Base-by-base conservation (phyloP, 768 basidiomycete species). In the Podaxis rugospora region DNA sequence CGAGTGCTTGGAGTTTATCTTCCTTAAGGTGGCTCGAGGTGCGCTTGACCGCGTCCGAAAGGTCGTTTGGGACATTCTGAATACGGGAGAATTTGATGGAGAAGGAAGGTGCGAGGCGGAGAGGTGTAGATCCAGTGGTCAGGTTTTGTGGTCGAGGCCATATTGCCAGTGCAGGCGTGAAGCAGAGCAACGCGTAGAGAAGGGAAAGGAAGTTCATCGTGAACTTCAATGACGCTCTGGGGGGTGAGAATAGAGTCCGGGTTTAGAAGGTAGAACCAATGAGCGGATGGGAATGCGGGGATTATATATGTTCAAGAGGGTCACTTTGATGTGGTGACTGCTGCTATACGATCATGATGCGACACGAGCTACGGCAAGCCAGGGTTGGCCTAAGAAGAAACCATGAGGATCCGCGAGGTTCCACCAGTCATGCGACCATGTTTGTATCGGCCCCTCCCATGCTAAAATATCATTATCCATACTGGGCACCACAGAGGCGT, bases 1-100 rank as follows among this genome's bases (percentile, higher is more conserved):
- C 80, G 44, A 91, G 79, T 2, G 81, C 77, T 59, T 80, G 77
- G 18, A 88, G 82, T 64, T 85, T 79, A 73, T 90, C 89, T 1
- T 69, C 80, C 49, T 68, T 65, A 23, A 89, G 67, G 66, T 71
- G 77, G 4, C 55, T 42, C 53, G 74, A 68, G 0, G 85, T 82
- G 50, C 83, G 82, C 23, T 71, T 35, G 7, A 83, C 78, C 18
- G 88, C 89, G 14, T 77, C 81, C 49, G 71, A 61, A 51, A 91
- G 77, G 70, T 91, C 88, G 14, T 68, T 59, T 0, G 88, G 85
- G 2, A 81, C 69, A 58, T 77, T 71, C 28, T 70, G 61, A 37
- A 84, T 64, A 27, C 74, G 70, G 28, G 83, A 73, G 53, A 87
- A 74, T 9, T 72, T 71, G 62, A 82, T 75, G 11, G 75, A 67